These are phyloP conservation scores for Didymella glomerata DNA, from an alignment of 2,329 filamentous ascomycete genomes.

Conservation along the genomic window DNA sequence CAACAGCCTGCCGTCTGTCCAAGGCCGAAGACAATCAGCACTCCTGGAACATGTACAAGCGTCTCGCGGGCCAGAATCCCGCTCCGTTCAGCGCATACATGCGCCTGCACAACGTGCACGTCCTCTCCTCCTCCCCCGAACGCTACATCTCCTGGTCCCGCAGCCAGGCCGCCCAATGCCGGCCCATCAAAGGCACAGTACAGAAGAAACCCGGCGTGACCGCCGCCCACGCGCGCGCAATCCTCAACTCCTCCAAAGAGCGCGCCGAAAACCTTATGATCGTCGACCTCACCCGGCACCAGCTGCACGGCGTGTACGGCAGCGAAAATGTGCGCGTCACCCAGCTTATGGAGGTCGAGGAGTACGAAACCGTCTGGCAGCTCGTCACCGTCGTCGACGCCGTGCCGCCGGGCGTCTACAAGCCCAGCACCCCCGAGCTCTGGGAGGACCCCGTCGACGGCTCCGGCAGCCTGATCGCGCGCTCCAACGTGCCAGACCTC, in stretches of 20 bases:
- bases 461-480: conserved; percentile 20
- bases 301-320: conserved; percentile 85
- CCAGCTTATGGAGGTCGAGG: conserved; percentile 84
- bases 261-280: conserved; percentile 98
- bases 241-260: conserved; percentile 85
- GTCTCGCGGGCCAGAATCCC: conserved; percentile 75
- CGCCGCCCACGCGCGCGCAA: conserved; percentile 72
- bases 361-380: conserved; percentile 89
- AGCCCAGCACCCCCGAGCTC: conserved; percentile 39
- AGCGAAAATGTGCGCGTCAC: conserved; percentile 76
- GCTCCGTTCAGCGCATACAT: conserved; percentile 88
- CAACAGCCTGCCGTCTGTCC: conserved; percentile 37
- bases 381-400: conserved; percentile 90
- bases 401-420: conserved; percentile 35
- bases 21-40: conserved; percentile 45
- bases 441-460: conserved; percentile 45
- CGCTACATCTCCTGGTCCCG: conserved; percentile 79
- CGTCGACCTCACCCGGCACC: conserved; percentile 93
- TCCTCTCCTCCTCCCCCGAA: conserved; percentile 87
- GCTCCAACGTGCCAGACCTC: conserved; percentile 49
- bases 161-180: conserved; percentile 74
- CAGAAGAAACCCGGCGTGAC: conserved; percentile 75
- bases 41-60: conserved; percentile 75
- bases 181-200: conserved; percentile 97
- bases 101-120: conserved; percentile 67